Conservation (phyloP, 352 stramenopile genomes). For the Pythium graminicola region DNA sequence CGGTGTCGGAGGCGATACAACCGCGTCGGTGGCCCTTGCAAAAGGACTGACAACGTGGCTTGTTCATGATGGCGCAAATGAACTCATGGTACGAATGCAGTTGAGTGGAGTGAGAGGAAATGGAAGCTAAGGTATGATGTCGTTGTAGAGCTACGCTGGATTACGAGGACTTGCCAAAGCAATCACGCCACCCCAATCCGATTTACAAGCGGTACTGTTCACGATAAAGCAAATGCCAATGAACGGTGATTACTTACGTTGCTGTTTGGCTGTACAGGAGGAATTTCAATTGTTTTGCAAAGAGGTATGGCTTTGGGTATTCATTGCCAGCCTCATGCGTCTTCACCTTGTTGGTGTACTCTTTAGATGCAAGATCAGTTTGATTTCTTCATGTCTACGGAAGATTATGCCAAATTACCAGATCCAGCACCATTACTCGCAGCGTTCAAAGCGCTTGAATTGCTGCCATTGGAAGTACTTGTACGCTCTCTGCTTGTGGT, state of each 20-base stretch:
- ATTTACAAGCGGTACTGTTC: constrained; percentile 42
- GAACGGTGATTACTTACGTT: too few species aligned
- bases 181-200: constrained; percentile 42
- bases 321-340: neutral
- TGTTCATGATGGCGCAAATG: constrained; percentile 64
- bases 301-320: constrained; percentile 29
- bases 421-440: constrained; percentile 38
- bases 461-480: constrained; percentile 47
- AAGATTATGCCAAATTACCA: constrained; percentile 41
- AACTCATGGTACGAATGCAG: constrained; percentile 38
- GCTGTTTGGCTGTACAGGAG: constrained; percentile 33
- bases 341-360: neutral
- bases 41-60: constrained; percentile 64
- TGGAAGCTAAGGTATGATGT: neutral
- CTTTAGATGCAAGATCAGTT: constrained; percentile 62
- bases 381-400: constrained; percentile 42
- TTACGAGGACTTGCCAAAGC: constrained; percentile 55
- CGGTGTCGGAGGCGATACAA: neutral
- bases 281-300: constrained; percentile 64
- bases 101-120: neutral
- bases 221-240: neutral
- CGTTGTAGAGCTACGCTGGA: constrained; percentile 49
- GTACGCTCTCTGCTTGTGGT: constrained; percentile 15
- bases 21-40: constrained; percentile 1
- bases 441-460: constrained; percentile 45